Evolutionary conservation across 148 eudicot genomes (phyloP), one percentile per base, ranked within the genome.

Genomic region (Vaccinium vitisidaea): DNA sequence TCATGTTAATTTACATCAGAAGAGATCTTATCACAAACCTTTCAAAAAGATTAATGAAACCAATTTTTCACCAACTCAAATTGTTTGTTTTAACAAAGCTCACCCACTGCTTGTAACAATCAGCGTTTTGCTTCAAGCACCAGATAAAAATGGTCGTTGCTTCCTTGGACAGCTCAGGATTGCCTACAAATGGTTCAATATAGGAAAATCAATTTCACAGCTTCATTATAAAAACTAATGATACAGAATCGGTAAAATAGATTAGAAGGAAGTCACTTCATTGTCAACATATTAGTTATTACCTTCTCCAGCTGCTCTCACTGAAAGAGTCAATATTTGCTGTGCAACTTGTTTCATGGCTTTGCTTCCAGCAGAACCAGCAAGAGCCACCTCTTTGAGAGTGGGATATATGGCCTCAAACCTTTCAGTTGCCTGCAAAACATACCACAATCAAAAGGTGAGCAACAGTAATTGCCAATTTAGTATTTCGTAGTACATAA

Each of bases 351-450:
- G 98, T 83, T 93, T 95, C 96, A 93, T 91, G 71, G 95, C 95
- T 84, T 92, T 95, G 91, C 96, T 95, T 90, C 95, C 95, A 70
- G 96, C 87, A 32, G 89, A 87, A 48, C 95, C 98, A 83, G 94
- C 92, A 82, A 95, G 94, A 81, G 96, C 94, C 75, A 95, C 94
- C 88, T 95, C 98, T 80, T 95, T 95, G 59, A 95, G 93, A 87
- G 86, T 69, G 16, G 95, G 96, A 87, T 92, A 95, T n/a, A 86
- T 88, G 75, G 93, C 92, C 90, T 92, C 98, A 87, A 93, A 93
- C 86, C 96, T 92, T 87, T 95, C 98, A 83, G 98, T 93, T 81
- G 98, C 95, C 98, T 95, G 87, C 75, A 88, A 30, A 83, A 65
- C 43, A 54, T n/a, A 76, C 65, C 56, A 55, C 77, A 74, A 8